Conservation (phyloP, 768 basidiomycete species). For the Baorangia bicolor region DNA sequence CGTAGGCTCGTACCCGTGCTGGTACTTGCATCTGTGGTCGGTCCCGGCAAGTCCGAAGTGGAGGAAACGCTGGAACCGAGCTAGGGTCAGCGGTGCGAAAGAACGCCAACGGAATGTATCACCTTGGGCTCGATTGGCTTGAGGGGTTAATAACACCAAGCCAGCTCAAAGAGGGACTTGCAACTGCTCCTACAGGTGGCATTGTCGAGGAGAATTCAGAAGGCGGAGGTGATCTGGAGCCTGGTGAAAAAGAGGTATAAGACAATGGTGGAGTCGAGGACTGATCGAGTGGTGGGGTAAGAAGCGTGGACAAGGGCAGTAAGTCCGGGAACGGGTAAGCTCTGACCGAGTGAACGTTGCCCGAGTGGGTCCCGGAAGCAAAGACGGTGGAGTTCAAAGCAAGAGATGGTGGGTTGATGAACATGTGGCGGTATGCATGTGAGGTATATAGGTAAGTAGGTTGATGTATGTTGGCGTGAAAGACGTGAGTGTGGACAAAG, state of each 20-base stretch:
- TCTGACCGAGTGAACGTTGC: constrained; percentile 5
- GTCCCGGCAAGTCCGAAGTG: not conserved
- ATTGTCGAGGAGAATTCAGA: not conserved
- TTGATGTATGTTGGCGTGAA: constrained; percentile 22
- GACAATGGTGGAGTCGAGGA: constrained; percentile 1
- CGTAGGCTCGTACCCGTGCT: constrained; percentile 22
- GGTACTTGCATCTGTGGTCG: constrained; percentile 4
- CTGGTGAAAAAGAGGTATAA: not conserved
- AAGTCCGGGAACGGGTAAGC: constrained; percentile 11
- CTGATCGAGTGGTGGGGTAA: constrained; percentile 7
- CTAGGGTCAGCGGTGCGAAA: constrained; percentile 1
- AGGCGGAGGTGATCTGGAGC: not conserved
- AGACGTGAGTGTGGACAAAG: constrained; percentile 21
- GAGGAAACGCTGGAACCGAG: not conserved
- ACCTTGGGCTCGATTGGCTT: constrained; percentile 13
- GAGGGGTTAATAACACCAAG: not conserved
- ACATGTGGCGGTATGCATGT: constrained; percentile 33
- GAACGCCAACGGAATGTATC: not conserved
- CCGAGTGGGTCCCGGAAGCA: constrained; percentile 8
- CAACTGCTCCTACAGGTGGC: not conserved
- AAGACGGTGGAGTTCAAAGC: constrained; percentile 15
- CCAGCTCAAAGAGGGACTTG: not conserved
- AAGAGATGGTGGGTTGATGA: constrained; percentile 21
- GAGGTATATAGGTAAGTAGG: constrained; percentile 18
- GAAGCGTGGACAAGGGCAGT: constrained; percentile 21